A percentile compares a stretch with the other conserved stretches of the same genome.
Evolutionary conservation across 2,329 filamentous ascomycete species (phyloP).

Genomic region (Xylariaceae sp.): DNA sequence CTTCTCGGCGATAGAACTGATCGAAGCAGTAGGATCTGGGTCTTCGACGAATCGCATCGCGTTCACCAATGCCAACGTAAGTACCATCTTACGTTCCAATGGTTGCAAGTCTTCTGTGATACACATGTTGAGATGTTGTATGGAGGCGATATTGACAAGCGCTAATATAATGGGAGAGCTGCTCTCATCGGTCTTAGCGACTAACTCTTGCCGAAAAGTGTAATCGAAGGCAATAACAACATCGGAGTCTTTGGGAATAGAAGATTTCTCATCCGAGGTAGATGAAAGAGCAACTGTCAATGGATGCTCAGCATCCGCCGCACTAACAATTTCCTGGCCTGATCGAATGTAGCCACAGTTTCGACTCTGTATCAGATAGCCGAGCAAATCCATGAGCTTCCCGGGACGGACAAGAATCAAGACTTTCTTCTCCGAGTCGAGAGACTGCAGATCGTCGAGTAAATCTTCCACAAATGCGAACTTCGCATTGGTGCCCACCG

Average conservation of each 20-base stretch:
- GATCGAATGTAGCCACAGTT: constrained; percentile 31
- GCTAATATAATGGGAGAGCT: constrained; percentile 42
- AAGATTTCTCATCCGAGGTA: constrained; percentile 35
- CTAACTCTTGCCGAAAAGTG: constrained; percentile 37
- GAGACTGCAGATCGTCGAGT: constrained; percentile 39
- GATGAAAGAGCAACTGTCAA: constrained; percentile 41
- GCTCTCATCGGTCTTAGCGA: constrained; percentile 25
- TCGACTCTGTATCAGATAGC: constrained; percentile 42
- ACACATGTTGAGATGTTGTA: constrained; percentile 51
- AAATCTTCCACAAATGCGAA: constrained; percentile 56
- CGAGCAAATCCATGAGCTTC: constrained; percentile 47
- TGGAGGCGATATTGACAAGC: constrained; percentile 46
- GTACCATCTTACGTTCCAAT: constrained; percentile 45
- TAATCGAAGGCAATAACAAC: constrained; percentile 52
- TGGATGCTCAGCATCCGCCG: constrained; percentile 16
- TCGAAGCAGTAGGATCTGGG: constrained; percentile 39
- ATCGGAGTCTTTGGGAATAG: constrained; percentile 41
- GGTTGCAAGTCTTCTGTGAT: constrained; percentile 37
- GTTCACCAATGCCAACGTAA: constrained; percentile 33
- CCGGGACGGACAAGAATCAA: constrained; percentile 50
- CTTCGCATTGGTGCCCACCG: constrained; percentile 53
- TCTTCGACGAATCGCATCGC: constrained; percentile 36
- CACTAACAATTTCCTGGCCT: constrained; percentile 21
- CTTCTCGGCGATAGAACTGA: constrained; percentile 42
- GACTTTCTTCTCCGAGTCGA: constrained; percentile 40